These are phyloP conservation scores for Candida dubliniensis DNA, from an alignment of 1,139 yeast species.

Conservation along the genomic window DNA sequence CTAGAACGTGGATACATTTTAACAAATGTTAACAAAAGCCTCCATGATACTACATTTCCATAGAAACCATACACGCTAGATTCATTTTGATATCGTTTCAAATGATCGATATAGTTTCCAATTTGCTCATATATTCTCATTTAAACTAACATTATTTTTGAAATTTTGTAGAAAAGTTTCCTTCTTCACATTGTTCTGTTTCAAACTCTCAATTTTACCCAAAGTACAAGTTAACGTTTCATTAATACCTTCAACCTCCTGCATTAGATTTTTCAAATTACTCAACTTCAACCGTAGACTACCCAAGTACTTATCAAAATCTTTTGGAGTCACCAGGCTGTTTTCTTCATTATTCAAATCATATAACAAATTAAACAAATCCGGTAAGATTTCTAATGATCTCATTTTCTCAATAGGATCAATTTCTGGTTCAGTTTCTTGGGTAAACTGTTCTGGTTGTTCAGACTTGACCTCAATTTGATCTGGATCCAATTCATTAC, in stretches of 20 bases:
- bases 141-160: constrained; percentile 15
- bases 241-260: constrained; percentile 41
- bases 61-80: too few relatives aligned
- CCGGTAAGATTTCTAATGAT: constrained; percentile 39
- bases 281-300: constrained; percentile 39
- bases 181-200: constrained; percentile 27
- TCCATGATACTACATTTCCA: too few relatives aligned
- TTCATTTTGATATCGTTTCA: too few relatives aligned
- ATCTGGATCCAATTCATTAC: not conserved
- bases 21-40: too few relatives aligned
- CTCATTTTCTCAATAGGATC: constrained; percentile 31
- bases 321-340: constrained; percentile 36
- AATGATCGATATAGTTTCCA: too few relatives aligned
- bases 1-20: too few relatives aligned
- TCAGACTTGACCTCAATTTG: constrained; percentile 7
- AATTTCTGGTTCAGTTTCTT: constrained; percentile 21
- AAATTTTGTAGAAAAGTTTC: constrained; percentile 24
- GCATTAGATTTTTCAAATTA: constrained; percentile 31
- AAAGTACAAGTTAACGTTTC: constrained; percentile 35
- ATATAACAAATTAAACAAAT: constrained; percentile 36
- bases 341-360: constrained; percentile 32
- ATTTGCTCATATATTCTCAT: not conserved
- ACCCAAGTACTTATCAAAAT: constrained; percentile 47
- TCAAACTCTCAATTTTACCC: constrained; percentile 26
- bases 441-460: not conserved